A percentile compares a stretch with the other conserved stretches of the same genome.
phyloP scores from a whole-genome alignment of 1,284 basidiomycete genomes.

The Pseudozyma hubeiensis region DNA sequence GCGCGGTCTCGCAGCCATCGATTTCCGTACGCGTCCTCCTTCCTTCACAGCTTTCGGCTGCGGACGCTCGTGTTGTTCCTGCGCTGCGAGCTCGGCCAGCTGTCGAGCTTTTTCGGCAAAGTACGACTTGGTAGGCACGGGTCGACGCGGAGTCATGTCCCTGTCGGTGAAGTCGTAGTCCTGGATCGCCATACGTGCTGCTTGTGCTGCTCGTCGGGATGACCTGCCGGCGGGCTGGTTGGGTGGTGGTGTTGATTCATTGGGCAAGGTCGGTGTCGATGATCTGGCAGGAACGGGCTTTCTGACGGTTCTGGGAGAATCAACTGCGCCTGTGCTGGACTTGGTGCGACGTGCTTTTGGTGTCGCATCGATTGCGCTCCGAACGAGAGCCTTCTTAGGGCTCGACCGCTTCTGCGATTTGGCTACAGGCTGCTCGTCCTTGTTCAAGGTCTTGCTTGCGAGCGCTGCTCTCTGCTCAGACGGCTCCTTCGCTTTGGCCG shows the following conservation, averaged over 20 bases:
- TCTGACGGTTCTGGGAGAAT: constrained; percentile 13
- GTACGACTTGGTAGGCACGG: constrained; percentile 45
- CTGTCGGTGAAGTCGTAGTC: constrained; percentile 49
- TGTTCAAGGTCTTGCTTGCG: constrained; percentile 3
- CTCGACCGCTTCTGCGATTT: background rate
- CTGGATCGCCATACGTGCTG: constrained; percentile 37
- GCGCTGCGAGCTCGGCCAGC: constrained; percentile 20
- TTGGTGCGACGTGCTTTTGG: constrained; percentile 10
- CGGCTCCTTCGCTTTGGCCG: background rate
- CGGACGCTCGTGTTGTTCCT: constrained; percentile 1
- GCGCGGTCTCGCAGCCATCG: constrained; percentile 19
- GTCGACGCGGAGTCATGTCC: constrained; percentile 45
- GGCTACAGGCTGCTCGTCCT: background rate
- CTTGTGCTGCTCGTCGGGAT: constrained; percentile 41
- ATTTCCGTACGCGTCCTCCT: constrained; percentile 8
- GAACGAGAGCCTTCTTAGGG: constrained; percentile 1
- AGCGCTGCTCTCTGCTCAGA: background rate
- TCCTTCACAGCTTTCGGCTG: background rate
- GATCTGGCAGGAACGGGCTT: background rate
- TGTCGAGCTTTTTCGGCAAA: constrained; percentile 39
- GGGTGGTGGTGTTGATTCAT: constrained; percentile 26
- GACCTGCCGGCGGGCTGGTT: constrained; percentile 15
- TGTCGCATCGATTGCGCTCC: background rate
- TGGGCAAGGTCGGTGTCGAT: background rate
- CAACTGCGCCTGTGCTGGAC: background rate